A percentile compares a stretch with the other conserved stretches of the same genome.
These are phyloP conservation scores for Oldenlandia corymbosa DNA, from an alignment of 257 asterid species.

Conservation along the genomic window DNA sequence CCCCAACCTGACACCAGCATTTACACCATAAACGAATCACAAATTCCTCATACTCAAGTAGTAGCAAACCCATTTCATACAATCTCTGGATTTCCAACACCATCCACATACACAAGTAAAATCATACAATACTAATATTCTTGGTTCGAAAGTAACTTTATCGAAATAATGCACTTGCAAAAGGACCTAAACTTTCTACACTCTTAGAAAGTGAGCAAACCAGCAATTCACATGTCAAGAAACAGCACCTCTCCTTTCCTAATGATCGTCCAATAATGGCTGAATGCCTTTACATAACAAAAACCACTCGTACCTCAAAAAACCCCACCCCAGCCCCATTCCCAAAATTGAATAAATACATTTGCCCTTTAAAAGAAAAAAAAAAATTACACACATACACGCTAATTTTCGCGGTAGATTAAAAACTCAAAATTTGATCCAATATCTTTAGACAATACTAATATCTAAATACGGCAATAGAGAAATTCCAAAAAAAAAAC, in stretches of 20 bases:
- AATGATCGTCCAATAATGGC: not conserved
- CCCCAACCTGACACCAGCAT: not conserved
- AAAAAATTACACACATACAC: no score
- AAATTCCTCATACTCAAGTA: not conserved
- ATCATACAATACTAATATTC: not conserved
- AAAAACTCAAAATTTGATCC: not conserved
- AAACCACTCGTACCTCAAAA: not conserved
- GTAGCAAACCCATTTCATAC: no score
- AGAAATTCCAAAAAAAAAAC: constrained; percentile 10
- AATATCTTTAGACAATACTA: no score
- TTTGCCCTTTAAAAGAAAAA: not conserved
- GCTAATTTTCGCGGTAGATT: not conserved
- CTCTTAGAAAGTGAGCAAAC: not conserved
- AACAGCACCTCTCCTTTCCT: not conserved
- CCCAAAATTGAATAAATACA: not conserved
- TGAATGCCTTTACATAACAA: not conserved
- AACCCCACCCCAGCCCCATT: not conserved
- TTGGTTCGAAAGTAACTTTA: not conserved
- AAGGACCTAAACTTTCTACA: not conserved
- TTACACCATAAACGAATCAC: not conserved
- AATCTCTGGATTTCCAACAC: not conserved
- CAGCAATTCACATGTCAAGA: not conserved
- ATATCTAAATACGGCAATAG: no score
- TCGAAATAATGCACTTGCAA: not conserved
- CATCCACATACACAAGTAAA: not conserved